Conservation (phyloP, 768 basidiomycete species). For the Trametes gibbosa region DNA sequence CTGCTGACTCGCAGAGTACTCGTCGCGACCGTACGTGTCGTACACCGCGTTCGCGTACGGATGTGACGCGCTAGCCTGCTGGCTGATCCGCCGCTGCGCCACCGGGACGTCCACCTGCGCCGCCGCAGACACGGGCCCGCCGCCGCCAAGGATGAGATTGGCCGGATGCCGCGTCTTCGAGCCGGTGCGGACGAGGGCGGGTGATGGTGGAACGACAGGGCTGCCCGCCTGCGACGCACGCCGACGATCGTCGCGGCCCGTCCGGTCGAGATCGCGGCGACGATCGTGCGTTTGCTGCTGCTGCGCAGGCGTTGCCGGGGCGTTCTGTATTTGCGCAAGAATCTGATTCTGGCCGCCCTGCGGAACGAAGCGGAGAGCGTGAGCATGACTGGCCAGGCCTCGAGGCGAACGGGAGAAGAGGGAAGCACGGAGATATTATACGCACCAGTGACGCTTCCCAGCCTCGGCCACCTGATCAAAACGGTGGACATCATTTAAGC, state of each 20-base stretch:
- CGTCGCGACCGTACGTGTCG: conserved; percentile 56
- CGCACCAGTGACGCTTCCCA: conserved; percentile 85
- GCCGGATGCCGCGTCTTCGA: conserved; percentile 66
- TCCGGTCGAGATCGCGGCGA: conserved; percentile 50
- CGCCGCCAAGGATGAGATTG: conserved; percentile 54
- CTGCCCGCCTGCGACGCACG: conserved; percentile 57
- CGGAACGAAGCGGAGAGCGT: not conserved
- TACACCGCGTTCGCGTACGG: conserved; percentile 72
- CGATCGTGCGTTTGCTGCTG: conserved; percentile 21
- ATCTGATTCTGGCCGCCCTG: conserved; percentile 62
- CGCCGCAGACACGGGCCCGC: conserved; percentile 69
- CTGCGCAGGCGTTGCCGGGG: conserved; percentile 41
- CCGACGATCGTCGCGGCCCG: conserved; percentile 65
- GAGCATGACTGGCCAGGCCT: not conserved
- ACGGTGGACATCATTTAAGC: conserved; percentile 1
- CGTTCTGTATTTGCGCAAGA: conserved; percentile 61
- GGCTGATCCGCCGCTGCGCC: conserved; percentile 45
- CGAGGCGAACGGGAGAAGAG: not conserved
- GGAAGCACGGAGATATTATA: conserved; percentile 18
- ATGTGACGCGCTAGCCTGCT: conserved; percentile 49
- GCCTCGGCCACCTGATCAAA: conserved; percentile 73
- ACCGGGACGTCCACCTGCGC: conserved; percentile 75
- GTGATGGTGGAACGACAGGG: conserved; percentile 66
- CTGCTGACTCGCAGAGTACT: conserved; percentile 48
- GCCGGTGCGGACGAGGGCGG: conserved; percentile 73